Evolutionary conservation across 2,329 filamentous ascomycete species (phyloP).

Genomic region (Colletotrichum chrysophilum): DNA sequence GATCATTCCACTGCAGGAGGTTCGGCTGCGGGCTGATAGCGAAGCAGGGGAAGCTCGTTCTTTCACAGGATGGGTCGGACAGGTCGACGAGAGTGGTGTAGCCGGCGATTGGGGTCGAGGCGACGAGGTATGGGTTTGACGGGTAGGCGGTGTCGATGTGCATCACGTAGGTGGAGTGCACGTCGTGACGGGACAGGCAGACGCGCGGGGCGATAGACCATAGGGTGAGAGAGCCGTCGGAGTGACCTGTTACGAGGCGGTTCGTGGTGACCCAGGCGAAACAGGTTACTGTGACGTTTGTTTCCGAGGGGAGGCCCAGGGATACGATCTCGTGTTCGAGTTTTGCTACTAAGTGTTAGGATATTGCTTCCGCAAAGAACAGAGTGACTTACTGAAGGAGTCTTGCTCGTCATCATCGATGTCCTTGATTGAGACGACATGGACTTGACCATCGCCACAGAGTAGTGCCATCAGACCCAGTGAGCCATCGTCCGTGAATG

Average conservation of each 20-base stretch:
- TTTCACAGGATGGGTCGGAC: constrained; percentile 55
- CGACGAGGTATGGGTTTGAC: constrained; percentile 60
- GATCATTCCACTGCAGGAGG: constrained; percentile 59
- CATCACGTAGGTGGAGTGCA: constrained; percentile 59
- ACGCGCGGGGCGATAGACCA: constrained; percentile 59
- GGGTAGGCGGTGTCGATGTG: constrained; percentile 63
- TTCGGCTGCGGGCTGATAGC: constrained; percentile 58
- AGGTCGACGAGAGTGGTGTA: constrained; percentile 59
- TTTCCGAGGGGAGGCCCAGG: constrained; percentile 51
- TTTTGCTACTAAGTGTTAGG: constrained; percentile 39
- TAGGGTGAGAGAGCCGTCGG: constrained; percentile 59
- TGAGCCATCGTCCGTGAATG: constrained; percentile 31
- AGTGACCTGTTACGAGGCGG: constrained; percentile 59
- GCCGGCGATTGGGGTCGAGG: constrained; percentile 60
- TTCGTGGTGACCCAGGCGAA: constrained; percentile 62
- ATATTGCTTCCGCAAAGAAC: not conserved
- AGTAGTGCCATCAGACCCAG: constrained; percentile 53
- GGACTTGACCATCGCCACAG: constrained; percentile 55
- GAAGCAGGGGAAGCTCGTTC: constrained; percentile 56
- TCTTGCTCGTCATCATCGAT: constrained; percentile 29
- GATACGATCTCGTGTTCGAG: constrained; percentile 48
- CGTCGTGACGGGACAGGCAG: constrained; percentile 55
- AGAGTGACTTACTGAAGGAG: constrained; percentile 29
- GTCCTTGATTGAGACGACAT: constrained; percentile 48
- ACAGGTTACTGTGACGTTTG: constrained; percentile 53